A percentile compares a stretch with the other conserved stretches of the same genome.
Evolutionary conservation across 2,329 filamentous ascomycete genomes (phyloP).

Genomic region (Aspergillus hortae): DNA sequence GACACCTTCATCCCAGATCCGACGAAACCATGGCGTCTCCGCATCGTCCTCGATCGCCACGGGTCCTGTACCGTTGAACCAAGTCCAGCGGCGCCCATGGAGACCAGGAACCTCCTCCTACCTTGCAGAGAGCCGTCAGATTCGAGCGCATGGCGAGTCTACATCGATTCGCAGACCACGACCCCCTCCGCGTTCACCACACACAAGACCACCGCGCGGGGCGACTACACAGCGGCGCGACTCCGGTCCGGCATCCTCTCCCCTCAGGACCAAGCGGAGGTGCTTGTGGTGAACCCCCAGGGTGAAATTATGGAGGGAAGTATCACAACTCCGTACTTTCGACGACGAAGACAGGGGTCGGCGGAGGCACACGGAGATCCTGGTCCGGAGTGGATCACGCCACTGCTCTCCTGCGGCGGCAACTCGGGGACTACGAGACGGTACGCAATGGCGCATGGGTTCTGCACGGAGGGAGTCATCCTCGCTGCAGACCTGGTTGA

Average conservation of each 20-base stretch:
- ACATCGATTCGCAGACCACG: slow-evolving; percentile 52
- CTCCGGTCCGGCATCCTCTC: slow-evolving; percentile 54
- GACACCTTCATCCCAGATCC: slow-evolving; percentile 30
- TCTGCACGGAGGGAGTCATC: slow-evolving; percentile 66
- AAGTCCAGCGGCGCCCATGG: slow-evolving; percentile 24
- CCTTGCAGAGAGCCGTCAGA: slow-evolving; percentile 10
- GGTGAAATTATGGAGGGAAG: slow-evolving; percentile 80
- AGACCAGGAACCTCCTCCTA: slow-evolving; percentile 25
- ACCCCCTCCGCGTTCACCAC: slow-evolving; percentile 64
- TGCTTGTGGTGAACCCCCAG: slow-evolving; percentile 66
- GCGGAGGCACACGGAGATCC: not conserved
- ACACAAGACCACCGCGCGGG: slow-evolving; percentile 77
- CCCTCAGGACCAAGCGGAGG: slow-evolving; percentile 56
- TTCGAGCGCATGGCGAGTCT: slow-evolving; percentile 44
- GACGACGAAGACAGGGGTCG: slow-evolving; percentile 41
- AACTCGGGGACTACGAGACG: slow-evolving; percentile 77
- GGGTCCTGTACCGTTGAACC: slow-evolving; percentile 32
- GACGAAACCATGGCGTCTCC: slow-evolving; percentile 36
- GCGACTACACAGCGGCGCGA: slow-evolving; percentile 69
- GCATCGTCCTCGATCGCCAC: slow-evolving; percentile 29
- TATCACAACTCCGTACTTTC: slow-evolving; percentile 78
- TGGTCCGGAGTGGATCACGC: slow-evolving; percentile 71
- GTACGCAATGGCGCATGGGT: slow-evolving; percentile 70
- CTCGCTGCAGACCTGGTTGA: slow-evolving; percentile 58
- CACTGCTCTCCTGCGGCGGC: slow-evolving; percentile 71